Conservation (phyloP, 2,329 filamentous ascomycete genomes). For the Cladosporium phlei region DNA sequence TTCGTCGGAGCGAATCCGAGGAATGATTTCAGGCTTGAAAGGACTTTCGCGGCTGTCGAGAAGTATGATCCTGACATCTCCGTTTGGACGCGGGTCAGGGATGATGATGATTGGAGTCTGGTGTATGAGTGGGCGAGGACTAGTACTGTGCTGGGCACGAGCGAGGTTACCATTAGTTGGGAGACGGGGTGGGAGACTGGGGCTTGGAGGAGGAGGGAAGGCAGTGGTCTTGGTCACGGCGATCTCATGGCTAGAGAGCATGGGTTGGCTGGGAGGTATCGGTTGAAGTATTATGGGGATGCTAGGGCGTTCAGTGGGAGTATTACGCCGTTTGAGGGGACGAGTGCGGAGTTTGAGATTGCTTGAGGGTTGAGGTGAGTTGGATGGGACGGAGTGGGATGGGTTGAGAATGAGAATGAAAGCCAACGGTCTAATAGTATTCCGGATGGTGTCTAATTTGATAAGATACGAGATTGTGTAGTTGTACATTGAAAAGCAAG, state of each 20-base stretch:
- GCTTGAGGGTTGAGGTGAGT: background rate
- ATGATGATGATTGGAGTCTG: conserved; percentile 78
- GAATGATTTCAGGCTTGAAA: conserved; percentile 76
- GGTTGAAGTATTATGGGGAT: conserved; percentile 81
- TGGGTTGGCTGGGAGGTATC: conserved; percentile 58
- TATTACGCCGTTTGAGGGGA: conserved; percentile 66
- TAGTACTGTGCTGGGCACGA: conserved; percentile 64
- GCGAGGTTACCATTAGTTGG: conserved; percentile 76
- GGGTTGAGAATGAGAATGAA: background rate
- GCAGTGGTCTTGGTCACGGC: conserved; percentile 14
- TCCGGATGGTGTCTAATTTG: too few species aligned
- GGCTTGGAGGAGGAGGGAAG: conserved; percentile 17
- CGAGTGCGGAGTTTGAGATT: conserved; percentile 52
- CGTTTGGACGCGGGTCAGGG: conserved; percentile 62
- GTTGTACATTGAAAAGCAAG: too few species aligned
- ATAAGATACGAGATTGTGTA: too few species aligned
- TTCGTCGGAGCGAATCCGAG: conserved; percentile 88
- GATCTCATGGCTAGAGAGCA: conserved; percentile 29
- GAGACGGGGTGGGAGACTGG: conserved; percentile 57
- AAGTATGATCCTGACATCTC: conserved; percentile 42
- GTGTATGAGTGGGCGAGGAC: conserved; percentile 75
- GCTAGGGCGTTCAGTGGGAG: conserved; percentile 61
- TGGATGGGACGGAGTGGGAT: too few species aligned
- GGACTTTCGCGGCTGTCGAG: conserved; percentile 75
- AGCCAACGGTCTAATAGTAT: background rate